Percentiles rank a stretch among this genome's conserved stretches.
Conservation (phyloP, 2,329 filamentous ascomycete genomes). For the Cercospora canescens region DNA sequence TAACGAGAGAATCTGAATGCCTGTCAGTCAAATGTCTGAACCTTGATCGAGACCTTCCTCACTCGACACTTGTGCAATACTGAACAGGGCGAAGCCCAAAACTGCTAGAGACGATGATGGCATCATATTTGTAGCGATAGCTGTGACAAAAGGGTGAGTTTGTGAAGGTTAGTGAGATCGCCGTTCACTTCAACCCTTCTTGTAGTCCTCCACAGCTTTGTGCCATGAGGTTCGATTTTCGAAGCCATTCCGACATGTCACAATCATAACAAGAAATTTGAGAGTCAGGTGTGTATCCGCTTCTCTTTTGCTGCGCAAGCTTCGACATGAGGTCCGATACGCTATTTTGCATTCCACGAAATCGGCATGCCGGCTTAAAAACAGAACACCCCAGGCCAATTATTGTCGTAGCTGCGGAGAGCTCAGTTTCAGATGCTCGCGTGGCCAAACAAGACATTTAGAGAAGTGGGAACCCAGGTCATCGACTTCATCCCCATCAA, state of each 20-base stretch:
- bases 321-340: background rate
- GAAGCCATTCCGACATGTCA: slow-evolving; percentile 1
- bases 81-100: background rate
- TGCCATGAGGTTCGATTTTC: background rate
- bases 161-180: background rate
- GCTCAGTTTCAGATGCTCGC: background rate
- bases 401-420: background rate
- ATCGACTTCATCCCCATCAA: background rate
- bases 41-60: background rate
- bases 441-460: background rate
- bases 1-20: background rate
- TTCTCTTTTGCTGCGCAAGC: background rate
- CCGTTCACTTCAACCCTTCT: background rate
- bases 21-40: background rate
- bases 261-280: background rate
- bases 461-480: background rate
- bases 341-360: slow-evolving; percentile 4
- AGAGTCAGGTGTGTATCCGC: background rate
- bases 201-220: background rate
- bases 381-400: background rate
- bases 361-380: background rate
- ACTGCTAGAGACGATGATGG: background rate
- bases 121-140: background rate
- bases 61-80: slow-evolving; percentile 1
- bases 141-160: background rate